Evolutionary conservation across 1,284 basidiomycete species (phyloP).

Genomic region (Ceratobasidium sp.): DNA sequence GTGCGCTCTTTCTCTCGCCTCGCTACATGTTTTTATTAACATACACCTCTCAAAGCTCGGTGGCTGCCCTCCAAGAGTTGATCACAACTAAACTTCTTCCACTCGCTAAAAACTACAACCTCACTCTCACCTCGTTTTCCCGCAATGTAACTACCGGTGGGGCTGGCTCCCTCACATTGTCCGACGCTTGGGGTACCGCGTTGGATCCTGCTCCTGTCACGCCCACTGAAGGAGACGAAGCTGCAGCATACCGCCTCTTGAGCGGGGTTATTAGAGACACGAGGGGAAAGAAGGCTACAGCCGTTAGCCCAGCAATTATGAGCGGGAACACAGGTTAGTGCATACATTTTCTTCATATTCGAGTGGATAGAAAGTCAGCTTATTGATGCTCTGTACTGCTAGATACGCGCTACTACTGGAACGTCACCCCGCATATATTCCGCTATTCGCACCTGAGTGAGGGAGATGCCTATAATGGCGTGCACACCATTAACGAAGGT

Average conservation of each 20-base stretch:
- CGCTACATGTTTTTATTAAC: background rate
- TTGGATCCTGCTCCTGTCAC: constrained; percentile 70
- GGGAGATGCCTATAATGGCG: constrained; percentile 54
- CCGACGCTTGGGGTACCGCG: constrained; percentile 61
- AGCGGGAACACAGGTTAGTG: constrained; percentile 58
- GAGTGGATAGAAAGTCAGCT: background rate
- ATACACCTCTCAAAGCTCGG: constrained; percentile 57
- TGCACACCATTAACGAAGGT: constrained; percentile 78
- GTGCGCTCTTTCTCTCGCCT: constrained; percentile 52
- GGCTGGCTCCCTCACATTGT: constrained; percentile 58
- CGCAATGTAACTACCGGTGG: constrained; percentile 48
- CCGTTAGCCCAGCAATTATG: constrained; percentile 68
- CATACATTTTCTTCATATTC: background rate
- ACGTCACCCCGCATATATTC: constrained; percentile 67
- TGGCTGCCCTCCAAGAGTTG: constrained; percentile 61
- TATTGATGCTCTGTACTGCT: constrained; percentile 26
- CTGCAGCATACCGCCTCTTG: constrained; percentile 64
- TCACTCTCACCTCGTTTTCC: constrained; percentile 69
- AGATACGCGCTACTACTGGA: constrained; percentile 70
- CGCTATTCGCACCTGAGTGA: constrained; percentile 60
- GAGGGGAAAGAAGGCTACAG: constrained; percentile 53
- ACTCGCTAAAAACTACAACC: constrained; percentile 64
- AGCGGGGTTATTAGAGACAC: constrained; percentile 64
- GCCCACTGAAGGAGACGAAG: constrained; percentile 58
- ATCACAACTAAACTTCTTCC: constrained; percentile 61